Conservation (phyloP, 83 land plant genomes). For the Picea engelmannii region DNA sequence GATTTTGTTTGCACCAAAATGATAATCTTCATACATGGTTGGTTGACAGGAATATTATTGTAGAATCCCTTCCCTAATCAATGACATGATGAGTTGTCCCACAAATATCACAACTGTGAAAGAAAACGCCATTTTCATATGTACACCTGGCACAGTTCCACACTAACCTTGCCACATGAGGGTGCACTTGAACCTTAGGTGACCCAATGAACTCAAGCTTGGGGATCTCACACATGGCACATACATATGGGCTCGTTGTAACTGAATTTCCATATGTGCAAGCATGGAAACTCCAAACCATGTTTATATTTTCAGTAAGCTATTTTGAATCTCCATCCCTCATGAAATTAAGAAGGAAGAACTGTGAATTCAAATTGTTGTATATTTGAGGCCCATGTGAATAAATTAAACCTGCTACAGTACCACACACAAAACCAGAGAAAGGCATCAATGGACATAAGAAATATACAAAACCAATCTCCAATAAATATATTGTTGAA, state of each 20-base stretch:
- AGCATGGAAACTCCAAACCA: conserved; percentile 4
- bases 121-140: conserved; percentile 14
- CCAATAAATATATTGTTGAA: neutral
- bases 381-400: neutral
- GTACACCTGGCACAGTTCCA: conserved; percentile 11
- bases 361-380: conserved; percentile 9
- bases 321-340: neutral
- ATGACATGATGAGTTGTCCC: neutral
- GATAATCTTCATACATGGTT: too few species aligned
- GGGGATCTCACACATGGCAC: neutral
- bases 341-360: neutral
- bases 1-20: too few species aligned
- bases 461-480: neutral
- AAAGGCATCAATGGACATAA: neutral
- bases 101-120: neutral
- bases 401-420: neutral
- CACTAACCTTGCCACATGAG: neutral
- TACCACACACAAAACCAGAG: conserved; percentile 7
- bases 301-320: neutral
- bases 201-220: neutral
- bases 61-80: too few species aligned
- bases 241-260: neutral
- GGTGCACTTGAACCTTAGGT: neutral
- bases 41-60: too few species aligned
- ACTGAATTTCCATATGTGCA: conserved; percentile 14